A percentile compares a stretch with the other conserved stretches of the same genome.
These are phyloP conservation scores for Phoma sp. DNA, from an alignment of 2,329 filamentous ascomycete genomes.

Conservation along the genomic window DNA sequence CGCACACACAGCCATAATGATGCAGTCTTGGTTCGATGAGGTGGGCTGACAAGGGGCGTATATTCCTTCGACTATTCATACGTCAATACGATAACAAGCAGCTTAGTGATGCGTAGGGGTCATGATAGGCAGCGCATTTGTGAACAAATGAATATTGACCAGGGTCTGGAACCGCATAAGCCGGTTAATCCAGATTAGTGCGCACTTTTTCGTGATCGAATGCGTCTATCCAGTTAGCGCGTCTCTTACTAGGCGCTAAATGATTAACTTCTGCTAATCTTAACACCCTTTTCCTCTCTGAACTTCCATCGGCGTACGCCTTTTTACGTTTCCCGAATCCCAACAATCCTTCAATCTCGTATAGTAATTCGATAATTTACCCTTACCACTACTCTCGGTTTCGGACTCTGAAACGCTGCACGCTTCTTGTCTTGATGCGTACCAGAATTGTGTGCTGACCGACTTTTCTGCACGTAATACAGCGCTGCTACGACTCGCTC, in stretches of 20 bases:
- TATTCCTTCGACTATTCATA: not conserved
- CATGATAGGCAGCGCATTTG: constrained; percentile 8
- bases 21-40: too few relatives aligned
- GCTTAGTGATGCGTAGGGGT: constrained; percentile 8
- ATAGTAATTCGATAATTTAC: constrained; percentile 9
- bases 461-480: constrained; percentile 2
- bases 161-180: constrained; percentile 21
- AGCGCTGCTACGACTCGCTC: not conserved
- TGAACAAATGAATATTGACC: constrained; percentile 19
- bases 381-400: constrained; percentile 1
- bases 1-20: not conserved
- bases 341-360: constrained; percentile 18
- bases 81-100: not conserved
- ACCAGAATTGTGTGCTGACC: constrained; percentile 1
- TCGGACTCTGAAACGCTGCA: constrained; percentile 5
- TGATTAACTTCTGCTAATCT: constrained; percentile 40
- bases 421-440: not conserved
- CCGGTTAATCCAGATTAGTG: constrained; percentile 22
- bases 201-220: constrained; percentile 36
- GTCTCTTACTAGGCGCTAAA: constrained; percentile 20
- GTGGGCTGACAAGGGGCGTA: not conserved
- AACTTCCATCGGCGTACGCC: constrained; percentile 19
- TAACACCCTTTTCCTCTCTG: constrained; percentile 25
- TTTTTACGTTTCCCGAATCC: constrained; percentile 14
- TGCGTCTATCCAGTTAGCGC: constrained; percentile 40